These are phyloP conservation scores for Wickerhamomyces kurtzmanii DNA, from an alignment of 805 yeast genomes.

Conservation along the genomic window DNA sequence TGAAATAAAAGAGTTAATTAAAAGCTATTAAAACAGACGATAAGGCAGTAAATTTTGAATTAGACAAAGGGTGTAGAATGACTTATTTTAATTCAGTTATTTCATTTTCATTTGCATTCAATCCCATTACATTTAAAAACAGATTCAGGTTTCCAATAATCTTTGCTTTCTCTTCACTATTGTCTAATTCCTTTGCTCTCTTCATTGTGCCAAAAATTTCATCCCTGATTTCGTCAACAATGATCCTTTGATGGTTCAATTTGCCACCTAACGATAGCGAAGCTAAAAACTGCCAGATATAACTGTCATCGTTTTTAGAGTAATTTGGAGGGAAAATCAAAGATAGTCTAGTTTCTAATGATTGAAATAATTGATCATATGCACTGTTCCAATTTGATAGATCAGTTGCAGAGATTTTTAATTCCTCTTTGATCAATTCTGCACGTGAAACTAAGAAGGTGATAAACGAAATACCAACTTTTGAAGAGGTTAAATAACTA, in stretches of 20 bases:
- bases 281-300: conserved; percentile 96
- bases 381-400: conserved; percentile 59
- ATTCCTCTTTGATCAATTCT: conserved; percentile 84
- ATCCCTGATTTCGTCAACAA: conserved; percentile 90
- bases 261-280: conserved; percentile 88
- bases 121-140: conserved; percentile 93
- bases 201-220: conserved; percentile 84
- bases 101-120: conserved; percentile 84
- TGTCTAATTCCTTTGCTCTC: conserved; percentile 47
- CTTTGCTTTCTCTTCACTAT: conserved; percentile 35
- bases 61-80: no score
- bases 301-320: conserved; percentile 24
- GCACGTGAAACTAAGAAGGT: conserved; percentile 90
- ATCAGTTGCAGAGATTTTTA: conserved; percentile 32
- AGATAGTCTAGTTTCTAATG: conserved; percentile 68
- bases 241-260: conserved; percentile 81
- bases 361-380: conserved; percentile 73
- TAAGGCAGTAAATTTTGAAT: no score
- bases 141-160: conserved; percentile 75
- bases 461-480: conserved; percentile 76
- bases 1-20: no score
- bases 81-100: conserved; percentile 64
- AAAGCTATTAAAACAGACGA: no score
- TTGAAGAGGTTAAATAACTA: conserved; percentile 42
- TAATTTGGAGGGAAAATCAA: conserved; percentile 71